These are phyloP conservation scores for Paraconiothyrium sp. DNA, from an alignment of 2,329 filamentous ascomycete species.

Conservation along the genomic window DNA sequence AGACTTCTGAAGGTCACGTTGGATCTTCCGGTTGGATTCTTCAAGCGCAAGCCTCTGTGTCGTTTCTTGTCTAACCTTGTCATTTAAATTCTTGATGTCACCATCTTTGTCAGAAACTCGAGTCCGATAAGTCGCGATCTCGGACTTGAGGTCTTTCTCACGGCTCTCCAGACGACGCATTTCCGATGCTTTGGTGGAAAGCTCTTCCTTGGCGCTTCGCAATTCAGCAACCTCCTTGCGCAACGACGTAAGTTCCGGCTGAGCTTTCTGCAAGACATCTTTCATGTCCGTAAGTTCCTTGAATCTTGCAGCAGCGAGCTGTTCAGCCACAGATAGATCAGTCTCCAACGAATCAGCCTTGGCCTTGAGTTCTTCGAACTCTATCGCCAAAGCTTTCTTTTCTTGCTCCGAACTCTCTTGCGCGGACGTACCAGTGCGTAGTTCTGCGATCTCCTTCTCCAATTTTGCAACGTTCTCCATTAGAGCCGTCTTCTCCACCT, in stretches of 20 bases:
- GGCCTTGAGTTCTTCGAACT: slow-evolving; percentile 76
- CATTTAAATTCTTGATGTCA: slow-evolving; percentile 80
- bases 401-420: slow-evolving; percentile 61
- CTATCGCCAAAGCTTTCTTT: slow-evolving; percentile 66
- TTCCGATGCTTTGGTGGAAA: slow-evolving; percentile 69
- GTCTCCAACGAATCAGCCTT: slow-evolving; percentile 77
- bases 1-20: slow-evolving; percentile 78
- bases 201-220: slow-evolving; percentile 78
- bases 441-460: slow-evolving; percentile 73
- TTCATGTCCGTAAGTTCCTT: slow-evolving; percentile 85
- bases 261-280: slow-evolving; percentile 82
- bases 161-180: slow-evolving; percentile 80
- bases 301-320: slow-evolving; percentile 86
- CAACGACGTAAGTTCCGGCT: slow-evolving; percentile 83
- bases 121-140: slow-evolving; percentile 75
- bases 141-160: slow-evolving; percentile 81
- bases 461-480: slow-evolving; percentile 71
- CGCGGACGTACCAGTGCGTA: slow-evolving; percentile 60
- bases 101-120: slow-evolving; percentile 76
- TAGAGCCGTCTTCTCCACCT: slow-evolving; percentile 73
- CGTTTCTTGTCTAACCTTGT: slow-evolving; percentile 79
- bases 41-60: slow-evolving; percentile 77
- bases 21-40: slow-evolving; percentile 77
- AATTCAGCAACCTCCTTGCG: slow-evolving; percentile 79
- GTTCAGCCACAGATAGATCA: slow-evolving; percentile 85